Base-by-base conservation (phyloP, 345 rosid genomes). In the Hirschfeldia incana region DNA sequence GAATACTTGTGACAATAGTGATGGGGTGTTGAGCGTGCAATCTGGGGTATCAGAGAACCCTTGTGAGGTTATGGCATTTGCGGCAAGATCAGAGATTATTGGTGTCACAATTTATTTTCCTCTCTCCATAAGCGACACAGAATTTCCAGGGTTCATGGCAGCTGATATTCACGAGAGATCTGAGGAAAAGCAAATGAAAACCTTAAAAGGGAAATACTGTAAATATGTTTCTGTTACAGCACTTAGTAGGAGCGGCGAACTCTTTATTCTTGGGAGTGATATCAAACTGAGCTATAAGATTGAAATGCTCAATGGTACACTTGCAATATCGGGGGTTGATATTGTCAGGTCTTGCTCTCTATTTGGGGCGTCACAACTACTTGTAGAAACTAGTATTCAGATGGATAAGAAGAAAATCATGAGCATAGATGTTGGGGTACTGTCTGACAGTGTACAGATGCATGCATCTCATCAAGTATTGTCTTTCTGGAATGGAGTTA, bases 401-500 rank as follows among this genome's bases (percentile, higher is more conserved):
- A 76, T 71, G 78, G 78, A 78, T 76, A 74, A 85, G 70, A 70
- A 72, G 64, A 82, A 84, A 39, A 71, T 68, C 76, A 65, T 78
- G 70, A 76, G 29, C 74, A 69, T 85, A 30, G 80, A 74, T 66
- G 68, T 81, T 39, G 86, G 73, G 39, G 65, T 92, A 75, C 83
- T 86, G 26, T 91, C 89, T 72, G 88, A 92, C 65, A 85, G 58
- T 64, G 74, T 89, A 66, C 91, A 91, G 70, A 65, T 87, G 72
- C 83, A 86, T 87, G 85, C 90, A 80, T 87, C 98, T 36, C 89
- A 89, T 89, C 84, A 83, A 69, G 86, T 88, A 66, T 78, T 94
- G 72, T 83, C 85, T 84, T 91, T 94, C 80, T 92, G 88, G 88
- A 84, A 83, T 78, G 88, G 82, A 76, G 78, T 86, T 55, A 82